Percentiles rank a stretch among this genome's conserved stretches.
phyloP scores from a whole-genome alignment of 805 yeast species.

The Helenozyma rhizophorensis region DNA sequence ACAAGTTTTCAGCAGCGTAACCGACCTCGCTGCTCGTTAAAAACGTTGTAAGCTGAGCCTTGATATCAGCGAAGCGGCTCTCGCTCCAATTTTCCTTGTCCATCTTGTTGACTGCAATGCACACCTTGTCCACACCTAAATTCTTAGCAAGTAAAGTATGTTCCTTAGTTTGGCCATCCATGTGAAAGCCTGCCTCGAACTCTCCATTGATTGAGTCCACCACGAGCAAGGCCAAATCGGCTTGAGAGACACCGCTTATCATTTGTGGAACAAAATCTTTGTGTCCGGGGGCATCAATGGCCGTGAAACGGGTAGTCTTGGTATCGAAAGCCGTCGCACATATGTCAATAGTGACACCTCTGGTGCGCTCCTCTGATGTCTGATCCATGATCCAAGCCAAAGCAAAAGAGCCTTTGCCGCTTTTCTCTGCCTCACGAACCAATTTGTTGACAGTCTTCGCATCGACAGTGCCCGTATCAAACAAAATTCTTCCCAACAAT shows the following conservation, averaged over 20 bases:
- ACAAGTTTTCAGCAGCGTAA: conserved; percentile 36
- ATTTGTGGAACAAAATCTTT: conserved; percentile 79
- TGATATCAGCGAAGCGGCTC: conserved; percentile 48
- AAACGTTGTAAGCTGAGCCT: conserved; percentile 44
- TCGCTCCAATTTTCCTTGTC: conserved; percentile 59
- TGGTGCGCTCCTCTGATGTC: conserved; percentile 64
- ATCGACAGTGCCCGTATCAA: conserved; percentile 64
- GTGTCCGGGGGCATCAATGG: conserved; percentile 85
- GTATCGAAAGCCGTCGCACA: conserved; percentile 68
- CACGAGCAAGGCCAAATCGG: conserved; percentile 69
- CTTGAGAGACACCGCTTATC: conserved; percentile 80
- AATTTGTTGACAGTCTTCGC: conserved; percentile 59
- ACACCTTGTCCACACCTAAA: conserved; percentile 57
- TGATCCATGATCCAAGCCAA: conserved; percentile 86
- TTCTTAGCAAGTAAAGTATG: conserved; percentile 66
- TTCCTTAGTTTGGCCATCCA: conserved; percentile 75
- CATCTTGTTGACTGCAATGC: conserved; percentile 68
- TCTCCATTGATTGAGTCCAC: conserved; percentile 64
- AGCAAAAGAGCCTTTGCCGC: conserved; percentile 77
- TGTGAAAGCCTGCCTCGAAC: conserved; percentile 63
- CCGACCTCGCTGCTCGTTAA: conserved; percentile 49
- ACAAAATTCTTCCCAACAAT: conserved; percentile 66
- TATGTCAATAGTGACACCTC: conserved; percentile 80
- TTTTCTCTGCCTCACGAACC: conserved; percentile 57
- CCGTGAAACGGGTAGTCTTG: conserved; percentile 48